Evolutionary conservation across 352 stramenopile species (phyloP).

Genomic region (Globisporangium canariense): DNA sequence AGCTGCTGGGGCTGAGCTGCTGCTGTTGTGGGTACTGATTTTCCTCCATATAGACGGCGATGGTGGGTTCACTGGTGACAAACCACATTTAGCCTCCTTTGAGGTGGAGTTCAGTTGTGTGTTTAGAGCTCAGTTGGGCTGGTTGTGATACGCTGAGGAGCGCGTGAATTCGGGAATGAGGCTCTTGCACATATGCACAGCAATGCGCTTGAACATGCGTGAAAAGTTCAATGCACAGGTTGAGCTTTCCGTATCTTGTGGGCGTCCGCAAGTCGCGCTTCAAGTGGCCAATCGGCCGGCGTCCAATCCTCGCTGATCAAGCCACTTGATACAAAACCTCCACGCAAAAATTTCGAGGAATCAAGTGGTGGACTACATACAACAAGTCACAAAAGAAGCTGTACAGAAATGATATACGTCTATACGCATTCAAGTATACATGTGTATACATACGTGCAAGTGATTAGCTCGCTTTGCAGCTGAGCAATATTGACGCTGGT

Average conservation of each 20-base stretch:
- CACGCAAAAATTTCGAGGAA: conserved; percentile 15
- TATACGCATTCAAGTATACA: background rate
- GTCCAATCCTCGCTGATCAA: background rate
- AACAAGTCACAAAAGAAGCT: background rate
- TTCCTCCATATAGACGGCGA: conserved; percentile 7
- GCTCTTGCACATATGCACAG: background rate
- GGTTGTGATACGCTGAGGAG: background rate
- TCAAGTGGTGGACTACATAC: conserved; percentile 15
- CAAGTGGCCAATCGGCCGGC: conserved; percentile 8
- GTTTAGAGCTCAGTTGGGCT: no score
- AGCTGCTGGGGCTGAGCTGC: background rate
- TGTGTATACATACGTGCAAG: background rate
- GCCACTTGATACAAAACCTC: conserved; percentile 8
- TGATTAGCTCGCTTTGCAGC: no score
- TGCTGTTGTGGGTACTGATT: conserved; percentile 4
- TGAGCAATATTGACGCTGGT: background rate
- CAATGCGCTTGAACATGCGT: conserved; percentile 4
- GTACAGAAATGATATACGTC: background rate
- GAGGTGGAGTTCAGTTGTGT: background rate
- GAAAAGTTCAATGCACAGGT: conserved; percentile 6
- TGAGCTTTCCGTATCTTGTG: conserved; percentile 14
- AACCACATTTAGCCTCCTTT: conserved; percentile 7
- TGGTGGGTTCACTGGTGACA: conserved; percentile 1
- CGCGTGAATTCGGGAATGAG: conserved; percentile 7
- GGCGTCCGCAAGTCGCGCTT: conserved; percentile 22